A percentile compares a stretch with the other conserved stretches of the same genome.
Evolutionary conservation across 2,329 filamentous ascomycete genomes (phyloP).

Genomic region (Iodosphaeria phyllophila): DNA sequence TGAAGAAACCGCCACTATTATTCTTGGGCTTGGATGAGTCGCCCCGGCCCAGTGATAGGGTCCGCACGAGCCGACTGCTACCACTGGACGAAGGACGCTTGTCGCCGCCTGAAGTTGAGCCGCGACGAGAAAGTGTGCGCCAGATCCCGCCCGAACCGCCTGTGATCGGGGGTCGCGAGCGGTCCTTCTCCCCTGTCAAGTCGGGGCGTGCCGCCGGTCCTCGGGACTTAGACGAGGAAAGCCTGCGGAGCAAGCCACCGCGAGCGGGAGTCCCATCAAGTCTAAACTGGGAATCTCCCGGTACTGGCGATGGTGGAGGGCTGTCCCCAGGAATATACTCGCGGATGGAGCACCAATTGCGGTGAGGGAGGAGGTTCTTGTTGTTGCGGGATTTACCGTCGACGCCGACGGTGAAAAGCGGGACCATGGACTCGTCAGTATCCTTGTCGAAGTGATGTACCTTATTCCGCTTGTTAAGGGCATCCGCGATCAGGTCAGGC

Average conservation of each 20-base stretch:
- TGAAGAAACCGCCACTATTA: constrained; percentile 22
- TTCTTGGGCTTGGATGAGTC: constrained; percentile 23
- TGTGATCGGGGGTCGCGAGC: constrained; percentile 29
- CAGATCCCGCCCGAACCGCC: constrained; percentile 22
- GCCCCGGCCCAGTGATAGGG: constrained; percentile 39
- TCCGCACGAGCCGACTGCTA: constrained; percentile 31
- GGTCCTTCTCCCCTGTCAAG: constrained; percentile 17
- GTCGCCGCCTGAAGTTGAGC: constrained; percentile 17
- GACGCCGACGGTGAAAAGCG: constrained; percentile 76
- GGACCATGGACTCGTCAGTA: constrained; percentile 92
- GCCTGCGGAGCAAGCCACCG: constrained; percentile 23
- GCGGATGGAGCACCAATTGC: constrained; percentile 91
- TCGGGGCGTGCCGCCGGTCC: constrained; percentile 19
- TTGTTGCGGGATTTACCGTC: constrained; percentile 85
- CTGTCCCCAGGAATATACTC: constrained; percentile 65
- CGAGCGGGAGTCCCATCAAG: constrained; percentile 18
- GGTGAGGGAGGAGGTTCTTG: constrained; percentile 67
- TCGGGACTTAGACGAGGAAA: constrained; percentile 21
- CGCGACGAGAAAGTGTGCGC: constrained; percentile 24
- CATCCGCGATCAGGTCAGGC: constrained; percentile 71
- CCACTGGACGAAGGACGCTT: too few species aligned
- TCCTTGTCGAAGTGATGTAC: constrained; percentile 51
- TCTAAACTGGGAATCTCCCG: constrained; percentile 22
- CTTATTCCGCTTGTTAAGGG: constrained; percentile 87
- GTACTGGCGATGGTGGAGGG: constrained; percentile 48